Percentiles rank a stretch among this genome's conserved stretches.
phyloP scores from a whole-genome alignment of 805 yeast species.

The Cyberlindnera mrakii region DNA sequence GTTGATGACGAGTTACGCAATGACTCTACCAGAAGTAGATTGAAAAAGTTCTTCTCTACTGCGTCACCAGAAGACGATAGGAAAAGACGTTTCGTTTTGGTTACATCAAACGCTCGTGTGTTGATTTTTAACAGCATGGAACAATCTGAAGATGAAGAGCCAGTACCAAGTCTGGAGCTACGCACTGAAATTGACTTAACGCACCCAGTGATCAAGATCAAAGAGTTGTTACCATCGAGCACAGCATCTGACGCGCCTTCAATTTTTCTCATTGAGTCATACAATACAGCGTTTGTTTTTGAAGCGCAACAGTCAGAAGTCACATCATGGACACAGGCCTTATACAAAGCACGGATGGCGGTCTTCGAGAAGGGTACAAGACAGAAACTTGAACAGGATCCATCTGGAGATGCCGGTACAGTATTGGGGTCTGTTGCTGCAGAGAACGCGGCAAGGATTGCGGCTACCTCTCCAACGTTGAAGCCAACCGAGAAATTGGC shows the following conservation, averaged over 20 bases:
- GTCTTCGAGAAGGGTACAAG: constrained; percentile 39
- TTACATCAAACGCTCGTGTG: constrained; percentile 61
- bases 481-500: constrained; percentile 4
- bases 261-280: constrained; percentile 51
- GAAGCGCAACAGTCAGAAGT: constrained; percentile 49
- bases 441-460: constrained; percentile 30
- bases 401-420: constrained; percentile 28
- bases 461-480: constrained; percentile 8
- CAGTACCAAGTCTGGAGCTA: constrained; percentile 26
- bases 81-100: constrained; percentile 44
- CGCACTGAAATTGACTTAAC: constrained; percentile 49
- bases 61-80: constrained; percentile 28
- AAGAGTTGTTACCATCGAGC: constrained; percentile 46
- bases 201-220: constrained; percentile 47
- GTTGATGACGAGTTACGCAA: constrained; percentile 12
- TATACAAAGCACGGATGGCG: constrained; percentile 42
- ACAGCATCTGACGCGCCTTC: constrained; percentile 28
- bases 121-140: constrained; percentile 39
- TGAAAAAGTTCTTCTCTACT: constrained; percentile 20
- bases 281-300: constrained; percentile 47
- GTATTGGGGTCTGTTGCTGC: constrained; percentile 30
- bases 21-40: constrained; percentile 14
- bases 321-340: constrained; percentile 49
- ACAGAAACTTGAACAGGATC: constrained; percentile 20
- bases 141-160: constrained; percentile 24